Evolutionary conservation across 495 filamentous ascomycete species (phyloP).

Genomic region (Lasiosphaeris hirsuta): DNA sequence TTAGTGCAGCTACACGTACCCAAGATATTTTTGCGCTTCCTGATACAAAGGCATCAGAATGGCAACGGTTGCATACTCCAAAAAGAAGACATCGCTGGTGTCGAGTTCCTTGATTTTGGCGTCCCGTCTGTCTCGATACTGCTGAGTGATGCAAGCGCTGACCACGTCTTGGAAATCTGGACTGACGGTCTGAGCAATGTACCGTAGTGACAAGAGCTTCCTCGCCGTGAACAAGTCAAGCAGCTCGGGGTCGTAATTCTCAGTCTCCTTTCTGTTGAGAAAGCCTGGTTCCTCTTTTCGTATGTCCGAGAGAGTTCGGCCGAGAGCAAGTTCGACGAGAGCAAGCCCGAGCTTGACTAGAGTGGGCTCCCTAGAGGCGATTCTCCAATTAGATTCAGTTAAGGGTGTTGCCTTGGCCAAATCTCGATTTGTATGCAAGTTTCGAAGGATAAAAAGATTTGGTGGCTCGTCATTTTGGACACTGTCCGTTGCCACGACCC

Average conservation of each 20-base stretch:
- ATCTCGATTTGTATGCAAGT: background rate
- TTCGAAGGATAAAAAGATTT: background rate
- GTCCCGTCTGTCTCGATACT: constrained; percentile 9
- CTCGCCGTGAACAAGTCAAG: constrained; percentile 10
- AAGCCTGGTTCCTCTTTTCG: constrained; percentile 1
- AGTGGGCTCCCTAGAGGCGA: constrained; percentile 12
- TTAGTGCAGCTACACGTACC: constrained; percentile 1
- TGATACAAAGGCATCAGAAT: constrained; percentile 12
- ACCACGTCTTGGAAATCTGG: constrained; percentile 7
- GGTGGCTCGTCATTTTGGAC: background rate
- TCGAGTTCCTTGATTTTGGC: constrained; percentile 10
- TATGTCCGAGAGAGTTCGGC: constrained; percentile 3
- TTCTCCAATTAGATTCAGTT: background rate
- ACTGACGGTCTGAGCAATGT: constrained; percentile 4
- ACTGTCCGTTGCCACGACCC: background rate
- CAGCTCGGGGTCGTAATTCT: background rate
- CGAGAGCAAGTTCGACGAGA: constrained; percentile 22
- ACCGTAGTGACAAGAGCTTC: constrained; percentile 5
- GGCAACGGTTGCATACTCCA: background rate
- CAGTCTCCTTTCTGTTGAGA: background rate
- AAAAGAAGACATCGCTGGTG: background rate
- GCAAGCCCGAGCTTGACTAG: constrained; percentile 18
- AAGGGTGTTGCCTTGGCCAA: background rate
- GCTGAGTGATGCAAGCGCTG: constrained; percentile 16
- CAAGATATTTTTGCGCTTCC: background rate